Conservation (phyloP, 345 rosid species). For the Clausena lansium region DNA sequence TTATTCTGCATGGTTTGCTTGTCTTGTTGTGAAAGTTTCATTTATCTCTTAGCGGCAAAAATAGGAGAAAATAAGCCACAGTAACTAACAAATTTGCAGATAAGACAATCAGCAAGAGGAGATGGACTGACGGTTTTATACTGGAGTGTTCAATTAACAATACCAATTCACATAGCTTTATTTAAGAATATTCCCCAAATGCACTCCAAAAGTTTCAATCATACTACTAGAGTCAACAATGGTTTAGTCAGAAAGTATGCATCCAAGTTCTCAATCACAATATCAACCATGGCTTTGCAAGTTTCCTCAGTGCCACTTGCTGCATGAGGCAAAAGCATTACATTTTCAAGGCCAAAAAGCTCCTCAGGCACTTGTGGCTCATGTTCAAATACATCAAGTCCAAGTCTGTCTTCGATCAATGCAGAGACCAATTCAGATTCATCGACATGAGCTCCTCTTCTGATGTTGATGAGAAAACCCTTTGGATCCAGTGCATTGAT, state of each 20-base stretch:
- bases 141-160: too few relatives aligned
- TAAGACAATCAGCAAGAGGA: too few relatives aligned
- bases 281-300: conserved; percentile 48
- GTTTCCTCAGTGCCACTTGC: conserved; percentile 60
- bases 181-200: background rate
- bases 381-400: conserved; percentile 53
- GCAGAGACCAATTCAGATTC: conserved; percentile 64
- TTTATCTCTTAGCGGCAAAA: background rate
- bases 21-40: background rate
- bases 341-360: conserved; percentile 57
- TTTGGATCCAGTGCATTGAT: conserved; percentile 60
- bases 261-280: conserved; percentile 46
- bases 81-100: too few relatives aligned
- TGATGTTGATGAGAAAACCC: conserved; percentile 67
- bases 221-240: conserved; percentile 45
- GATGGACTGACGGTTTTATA: too few relatives aligned
- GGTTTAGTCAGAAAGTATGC: conserved; percentile 43
- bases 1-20: background rate
- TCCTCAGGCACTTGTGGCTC: conserved; percentile 62
- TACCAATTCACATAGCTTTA: background rate
- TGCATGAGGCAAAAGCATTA: conserved; percentile 48
- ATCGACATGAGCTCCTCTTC: conserved; percentile 58
- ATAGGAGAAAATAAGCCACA: background rate
- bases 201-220: background rate
- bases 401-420: conserved; percentile 51